phyloP scores from a whole-genome alignment of 2,329 filamentous ascomycete species.

The Clarireedia sp. region DNA sequence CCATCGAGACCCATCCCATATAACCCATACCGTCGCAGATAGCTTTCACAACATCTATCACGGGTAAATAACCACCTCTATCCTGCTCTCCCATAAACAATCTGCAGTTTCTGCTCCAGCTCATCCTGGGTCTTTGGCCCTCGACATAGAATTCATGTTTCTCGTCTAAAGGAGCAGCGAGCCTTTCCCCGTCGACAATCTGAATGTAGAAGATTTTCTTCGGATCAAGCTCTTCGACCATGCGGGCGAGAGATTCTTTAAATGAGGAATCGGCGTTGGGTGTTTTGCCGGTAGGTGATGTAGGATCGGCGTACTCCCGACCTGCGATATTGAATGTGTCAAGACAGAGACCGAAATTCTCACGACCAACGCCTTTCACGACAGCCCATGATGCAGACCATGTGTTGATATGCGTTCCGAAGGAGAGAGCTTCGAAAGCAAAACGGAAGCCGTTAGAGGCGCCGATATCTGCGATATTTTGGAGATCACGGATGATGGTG shows the following conservation, averaged over 20 bases:
- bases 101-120: constrained; percentile 69
- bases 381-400: constrained; percentile 70
- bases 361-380: constrained; percentile 53
- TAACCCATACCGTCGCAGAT: constrained; percentile 49
- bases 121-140: constrained; percentile 59
- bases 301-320: constrained; percentile 62
- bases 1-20: constrained; percentile 50
- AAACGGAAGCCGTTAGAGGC: constrained; percentile 51
- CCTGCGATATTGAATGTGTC: constrained; percentile 75
- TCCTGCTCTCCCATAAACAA: constrained; percentile 44
- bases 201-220: constrained; percentile 62
- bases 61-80: constrained; percentile 52
- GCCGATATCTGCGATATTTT: constrained; percentile 60
- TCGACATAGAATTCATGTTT: constrained; percentile 51
- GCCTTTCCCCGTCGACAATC: constrained; percentile 63
- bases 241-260: constrained; percentile 26
- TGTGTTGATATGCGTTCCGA: constrained; percentile 60
- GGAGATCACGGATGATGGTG: constrained; percentile 54
- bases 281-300: constrained; percentile 30
- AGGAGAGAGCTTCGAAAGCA: constrained; percentile 66
- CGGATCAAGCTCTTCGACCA: constrained; percentile 21
- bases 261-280: constrained; percentile 36
- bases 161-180: constrained; percentile 47
- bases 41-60: constrained; percentile 42
- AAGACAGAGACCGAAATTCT: constrained; percentile 69